phyloP scores from a whole-genome alignment of 176 grass and related monocot genomes.

The Hordeum marinum region DNA sequence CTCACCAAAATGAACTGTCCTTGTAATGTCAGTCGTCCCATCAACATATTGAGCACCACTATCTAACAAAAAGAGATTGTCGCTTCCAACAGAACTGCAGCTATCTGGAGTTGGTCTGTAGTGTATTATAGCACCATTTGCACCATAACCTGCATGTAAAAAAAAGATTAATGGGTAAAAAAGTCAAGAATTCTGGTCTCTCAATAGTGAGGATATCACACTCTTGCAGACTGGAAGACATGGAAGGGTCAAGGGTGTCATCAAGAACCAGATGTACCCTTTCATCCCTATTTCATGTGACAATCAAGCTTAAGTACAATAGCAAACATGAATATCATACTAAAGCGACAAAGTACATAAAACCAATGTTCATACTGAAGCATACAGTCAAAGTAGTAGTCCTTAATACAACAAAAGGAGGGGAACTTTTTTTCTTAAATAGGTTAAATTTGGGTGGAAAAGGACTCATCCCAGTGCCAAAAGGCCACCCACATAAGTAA shows the following conservation, averaged over 20 bases:
- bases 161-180: not conserved
- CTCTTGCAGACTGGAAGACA: not conserved
- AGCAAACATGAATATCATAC: not conserved
- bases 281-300: not conserved
- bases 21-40: conserved; percentile 96
- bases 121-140: conserved; percentile 98
- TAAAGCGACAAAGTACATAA: conserved; percentile 3
- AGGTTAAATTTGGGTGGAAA: not conserved
- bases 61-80: conserved; percentile 94
- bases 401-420: not conserved
- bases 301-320: not conserved
- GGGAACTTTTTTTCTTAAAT: not conserved
- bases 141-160: conserved; percentile 74
- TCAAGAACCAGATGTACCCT: not conserved
- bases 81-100: conserved; percentile 67
- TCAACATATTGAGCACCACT: conserved; percentile 96
- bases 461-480: not conserved
- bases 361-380: not conserved
- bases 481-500: not conserved
- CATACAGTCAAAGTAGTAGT: not conserved
- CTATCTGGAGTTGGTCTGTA: conserved; percentile 62
- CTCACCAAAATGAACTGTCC: conserved; percentile 94
- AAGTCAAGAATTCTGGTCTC: conserved; percentile 1
- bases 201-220: not conserved
- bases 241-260: not conserved